Conservation (phyloP, 129 eudicot genomes). For the Helianthus tuberosus region DNA sequence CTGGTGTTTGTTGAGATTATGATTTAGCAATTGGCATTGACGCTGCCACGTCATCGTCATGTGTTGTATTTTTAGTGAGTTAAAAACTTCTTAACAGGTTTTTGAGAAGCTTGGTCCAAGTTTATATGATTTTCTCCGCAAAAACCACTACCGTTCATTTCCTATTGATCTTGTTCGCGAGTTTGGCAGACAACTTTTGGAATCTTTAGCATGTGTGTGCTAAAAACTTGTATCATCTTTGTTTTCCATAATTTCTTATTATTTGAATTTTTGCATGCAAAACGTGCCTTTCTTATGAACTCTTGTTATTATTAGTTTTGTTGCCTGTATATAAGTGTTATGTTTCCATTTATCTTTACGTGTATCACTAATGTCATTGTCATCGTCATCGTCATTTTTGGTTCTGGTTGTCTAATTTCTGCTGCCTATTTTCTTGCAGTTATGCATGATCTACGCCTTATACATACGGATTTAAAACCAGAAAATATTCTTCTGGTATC, state of each 20-base stretch:
- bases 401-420: conserved; percentile 15
- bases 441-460: conserved; percentile 90
- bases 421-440: conserved; percentile 52
- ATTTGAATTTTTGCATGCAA: conserved; percentile 3
- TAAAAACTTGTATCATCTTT: conserved; percentile 48
- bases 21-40: conserved; percentile 33
- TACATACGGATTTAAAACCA: conserved; percentile 93
- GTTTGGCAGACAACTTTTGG: conserved; percentile 99
- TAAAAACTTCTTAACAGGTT: conserved; percentile 78
- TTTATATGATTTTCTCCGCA: conserved; percentile 97
- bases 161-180: conserved; percentile 99
- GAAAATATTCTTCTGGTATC: conserved; percentile 91
- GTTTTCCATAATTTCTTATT: conserved; percentile 1
- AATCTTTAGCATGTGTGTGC: conserved; percentile 97
- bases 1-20: conserved; percentile 47
- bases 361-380: not conserved
- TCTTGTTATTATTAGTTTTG: not conserved
- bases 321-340: not conserved
- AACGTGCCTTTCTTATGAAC: not conserved
- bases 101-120: conserved; percentile 99
- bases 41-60: conserved; percentile 33
- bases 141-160: conserved; percentile 95
- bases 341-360: not conserved
- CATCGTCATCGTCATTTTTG: not conserved
- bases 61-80: conserved; percentile 53